Conservation (phyloP, 2,329 filamentous ascomycete species). For the Venturia pyrina region DNA sequence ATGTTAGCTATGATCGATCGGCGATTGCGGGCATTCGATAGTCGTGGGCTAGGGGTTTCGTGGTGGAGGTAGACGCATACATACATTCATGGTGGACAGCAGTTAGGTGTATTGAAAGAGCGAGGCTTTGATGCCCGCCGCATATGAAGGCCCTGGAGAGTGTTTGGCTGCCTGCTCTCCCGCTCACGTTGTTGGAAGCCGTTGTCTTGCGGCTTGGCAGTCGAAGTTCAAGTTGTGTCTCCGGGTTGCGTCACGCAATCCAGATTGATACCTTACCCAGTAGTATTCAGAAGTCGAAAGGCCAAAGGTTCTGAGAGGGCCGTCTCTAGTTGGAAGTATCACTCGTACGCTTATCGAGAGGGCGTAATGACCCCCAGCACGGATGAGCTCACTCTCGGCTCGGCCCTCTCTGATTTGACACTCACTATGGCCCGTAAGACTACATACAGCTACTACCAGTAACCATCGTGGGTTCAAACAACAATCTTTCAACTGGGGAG, state of each 20-base stretch:
- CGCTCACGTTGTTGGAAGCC: neutral
- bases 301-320: neutral
- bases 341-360: neutral
- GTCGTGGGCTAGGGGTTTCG: neutral
- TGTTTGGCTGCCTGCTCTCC: neutral
- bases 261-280: neutral
- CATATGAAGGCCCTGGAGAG: neutral
- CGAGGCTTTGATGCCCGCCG: neutral
- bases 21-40: neutral
- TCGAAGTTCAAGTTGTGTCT: neutral
- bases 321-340: neutral
- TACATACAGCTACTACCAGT: too few species aligned
- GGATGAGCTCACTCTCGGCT: neutral
- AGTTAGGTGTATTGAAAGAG: neutral
- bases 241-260: neutral
- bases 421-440: too few species aligned
- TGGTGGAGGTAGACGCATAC: neutral
- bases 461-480: too few species aligned
- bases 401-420: neutral
- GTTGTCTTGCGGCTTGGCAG: neutral
- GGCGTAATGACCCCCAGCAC: neutral
- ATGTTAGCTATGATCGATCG: slow-evolving; percentile 6
- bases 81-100: slow-evolving; percentile 8
- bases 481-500: too few species aligned
- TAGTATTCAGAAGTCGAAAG: neutral